These are phyloP conservation scores for Xylaria venustula DNA, from an alignment of 495 filamentous ascomycete species.

Conservation along the genomic window DNA sequence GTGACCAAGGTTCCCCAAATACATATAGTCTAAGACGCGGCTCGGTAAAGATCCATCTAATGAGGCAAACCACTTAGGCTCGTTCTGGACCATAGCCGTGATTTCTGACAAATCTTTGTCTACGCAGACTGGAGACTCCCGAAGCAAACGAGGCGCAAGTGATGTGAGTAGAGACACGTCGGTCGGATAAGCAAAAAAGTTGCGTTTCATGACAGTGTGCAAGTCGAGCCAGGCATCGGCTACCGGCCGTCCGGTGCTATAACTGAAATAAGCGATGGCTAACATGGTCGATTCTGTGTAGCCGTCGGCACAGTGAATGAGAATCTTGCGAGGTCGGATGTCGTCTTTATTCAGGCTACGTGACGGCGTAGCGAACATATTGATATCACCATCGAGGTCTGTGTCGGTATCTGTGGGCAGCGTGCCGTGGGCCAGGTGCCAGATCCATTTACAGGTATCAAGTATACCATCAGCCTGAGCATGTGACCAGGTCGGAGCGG, in stretches of 20 bases:
- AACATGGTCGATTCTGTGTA: conserved; percentile 93
- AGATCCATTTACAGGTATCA: conserved; percentile 85
- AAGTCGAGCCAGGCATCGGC: conserved; percentile 84
- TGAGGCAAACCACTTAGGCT: conserved; percentile 76
- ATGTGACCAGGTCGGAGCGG: conserved; percentile 75
- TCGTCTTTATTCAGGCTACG: conserved; percentile 29
- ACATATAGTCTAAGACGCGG: conserved; percentile 89
- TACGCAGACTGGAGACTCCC: conserved; percentile 43
- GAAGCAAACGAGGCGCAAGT: conserved; percentile 70
- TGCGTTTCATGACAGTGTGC: conserved; percentile 76
- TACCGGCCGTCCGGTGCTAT: conserved; percentile 73
- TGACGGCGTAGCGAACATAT: conserved; percentile 26
- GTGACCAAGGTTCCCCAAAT: conserved; percentile 87
- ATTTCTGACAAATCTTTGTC: conserved; percentile 42
- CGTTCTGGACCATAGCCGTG: conserved; percentile 42
- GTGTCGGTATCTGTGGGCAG: conserved; percentile 39
- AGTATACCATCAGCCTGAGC: conserved; percentile 79
- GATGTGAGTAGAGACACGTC: conserved; percentile 77
- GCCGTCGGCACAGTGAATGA: conserved; percentile 92
- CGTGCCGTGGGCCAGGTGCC: conserved; percentile 66
- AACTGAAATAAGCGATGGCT: conserved; percentile 87
- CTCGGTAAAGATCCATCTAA: conserved; percentile 92
- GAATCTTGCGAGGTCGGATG: conserved; percentile 56
- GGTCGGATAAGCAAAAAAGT: conserved; percentile 93
- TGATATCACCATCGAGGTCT: conserved; percentile 42